Conservation (phyloP, 805 yeast species). For the Dipodascopsis uninucleata region DNA sequence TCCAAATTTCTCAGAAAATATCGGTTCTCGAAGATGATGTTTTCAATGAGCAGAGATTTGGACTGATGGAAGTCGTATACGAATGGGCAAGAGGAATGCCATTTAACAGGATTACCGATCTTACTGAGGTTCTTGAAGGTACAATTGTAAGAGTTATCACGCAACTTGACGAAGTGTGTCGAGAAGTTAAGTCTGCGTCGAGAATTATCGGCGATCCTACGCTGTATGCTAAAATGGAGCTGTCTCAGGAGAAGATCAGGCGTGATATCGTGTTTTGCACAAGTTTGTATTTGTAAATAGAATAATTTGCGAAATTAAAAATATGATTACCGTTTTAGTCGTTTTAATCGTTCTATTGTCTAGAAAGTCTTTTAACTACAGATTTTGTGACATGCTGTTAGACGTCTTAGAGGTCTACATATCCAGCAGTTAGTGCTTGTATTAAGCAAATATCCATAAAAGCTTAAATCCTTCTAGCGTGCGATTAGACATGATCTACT, state of each 20-base stretch:
- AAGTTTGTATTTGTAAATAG: slow-evolving; percentile 68
- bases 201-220: slow-evolving; percentile 89
- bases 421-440: too few species aligned
- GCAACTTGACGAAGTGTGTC: slow-evolving; percentile 87
- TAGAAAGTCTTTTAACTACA: too few species aligned
- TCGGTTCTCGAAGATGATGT: slow-evolving; percentile 72
- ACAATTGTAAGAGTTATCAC: slow-evolving; percentile 95
- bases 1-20: slow-evolving; percentile 66
- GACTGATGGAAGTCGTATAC: slow-evolving; percentile 86
- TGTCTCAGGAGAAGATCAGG: slow-evolving; percentile 90
- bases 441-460: too few species aligned
- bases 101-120: slow-evolving; percentile 84
- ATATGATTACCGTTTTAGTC: too few species aligned
- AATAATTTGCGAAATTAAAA: too few species aligned
- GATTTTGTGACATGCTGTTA: too few species aligned
- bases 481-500: too few species aligned
- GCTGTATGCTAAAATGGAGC: slow-evolving; percentile 83
- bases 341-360: too few species aligned
- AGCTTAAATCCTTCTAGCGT: too few species aligned
- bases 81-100: slow-evolving; percentile 97
- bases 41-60: slow-evolving; percentile 62
- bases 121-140: slow-evolving; percentile 91
- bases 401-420: too few species aligned
- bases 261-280: slow-evolving; percentile 98
- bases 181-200: slow-evolving; percentile 92